Evolutionary conservation across 2,329 filamentous ascomycete genomes (phyloP).

Genomic region (Thermoascus crustaceus): DNA sequence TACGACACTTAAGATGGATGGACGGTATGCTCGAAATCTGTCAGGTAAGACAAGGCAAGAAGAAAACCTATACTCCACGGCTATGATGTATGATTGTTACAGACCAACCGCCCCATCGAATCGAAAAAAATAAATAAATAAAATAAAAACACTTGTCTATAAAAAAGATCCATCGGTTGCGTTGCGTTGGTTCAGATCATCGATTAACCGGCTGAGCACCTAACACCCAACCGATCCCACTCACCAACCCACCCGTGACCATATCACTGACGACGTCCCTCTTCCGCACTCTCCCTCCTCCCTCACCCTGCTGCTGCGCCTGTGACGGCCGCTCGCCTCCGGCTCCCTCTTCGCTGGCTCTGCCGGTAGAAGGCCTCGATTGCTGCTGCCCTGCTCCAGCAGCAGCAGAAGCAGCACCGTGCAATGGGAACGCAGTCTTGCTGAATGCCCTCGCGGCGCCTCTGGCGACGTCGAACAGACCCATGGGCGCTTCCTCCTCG

Average conservation of each 20-base stretch:
- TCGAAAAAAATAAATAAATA: neutral
- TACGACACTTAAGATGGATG: no score
- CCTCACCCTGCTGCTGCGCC: conserved; percentile 8
- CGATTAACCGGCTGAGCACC: conserved; percentile 42
- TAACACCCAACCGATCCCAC: conserved; percentile 57
- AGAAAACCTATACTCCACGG: no score
- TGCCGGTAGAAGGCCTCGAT: conserved; percentile 9
- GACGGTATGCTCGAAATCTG: no score
- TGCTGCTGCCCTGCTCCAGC: conserved; percentile 6
- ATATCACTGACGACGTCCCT: conserved; percentile 54
- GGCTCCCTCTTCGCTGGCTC: conserved; percentile 12
- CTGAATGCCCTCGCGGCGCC: conserved; percentile 41
- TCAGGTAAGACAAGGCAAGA: no score
- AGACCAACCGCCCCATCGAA: no score
- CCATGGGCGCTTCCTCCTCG: conserved; percentile 42
- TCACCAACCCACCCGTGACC: conserved; percentile 54
- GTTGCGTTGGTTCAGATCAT: conserved; percentile 11
- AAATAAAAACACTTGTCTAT: no score
- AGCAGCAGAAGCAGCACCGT: conserved; percentile 11
- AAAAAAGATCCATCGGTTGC: no score
- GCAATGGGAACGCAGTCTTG: conserved; percentile 41
- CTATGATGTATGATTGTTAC: no score
- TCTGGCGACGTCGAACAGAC: conserved; percentile 45
- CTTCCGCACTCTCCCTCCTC: conserved; percentile 35
- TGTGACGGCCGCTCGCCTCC: no score